Percentiles rank a stretch among this genome's conserved stretches.
Conservation (phyloP, 306 rosid genomes). For the Quercus bicolor region DNA sequence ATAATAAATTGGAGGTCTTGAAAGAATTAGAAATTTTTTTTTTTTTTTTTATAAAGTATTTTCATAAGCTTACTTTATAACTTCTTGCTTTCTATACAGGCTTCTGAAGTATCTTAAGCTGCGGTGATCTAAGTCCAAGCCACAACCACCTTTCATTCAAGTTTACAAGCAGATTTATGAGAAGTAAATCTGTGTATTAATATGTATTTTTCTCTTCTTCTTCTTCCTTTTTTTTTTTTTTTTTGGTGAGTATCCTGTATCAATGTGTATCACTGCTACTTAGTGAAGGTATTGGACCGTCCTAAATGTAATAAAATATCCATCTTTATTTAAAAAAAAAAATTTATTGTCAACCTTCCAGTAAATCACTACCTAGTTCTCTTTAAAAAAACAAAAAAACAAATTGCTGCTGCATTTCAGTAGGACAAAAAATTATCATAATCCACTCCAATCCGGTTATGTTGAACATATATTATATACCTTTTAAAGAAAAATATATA, state of each 20-base stretch:
- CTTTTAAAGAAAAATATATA: too few species aligned
- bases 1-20: background rate
- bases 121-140: slow-evolving; percentile 6
- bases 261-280: background rate
- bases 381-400: background rate
- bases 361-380: background rate
- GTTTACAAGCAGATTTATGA: background rate
- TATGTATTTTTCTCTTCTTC: background rate
- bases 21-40: background rate
- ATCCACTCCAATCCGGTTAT: too few species aligned
- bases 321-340: background rate
- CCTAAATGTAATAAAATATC: background rate
- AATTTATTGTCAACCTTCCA: background rate
- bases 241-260: background rate
- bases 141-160: background rate
- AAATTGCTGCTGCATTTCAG: too few species aligned
- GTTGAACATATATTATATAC: too few species aligned
- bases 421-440: too few species aligned
- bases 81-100: slow-evolving; percentile 1
- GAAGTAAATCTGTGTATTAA: background rate
- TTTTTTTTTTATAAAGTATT: background rate
- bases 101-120: slow-evolving; percentile 23
- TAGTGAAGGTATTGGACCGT: background rate
- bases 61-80: background rate
- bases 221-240: background rate